These are phyloP conservation scores for Vanderwaltozyma polyspora DNA, from an alignment of 805 yeast species.

Conservation along the genomic window DNA sequence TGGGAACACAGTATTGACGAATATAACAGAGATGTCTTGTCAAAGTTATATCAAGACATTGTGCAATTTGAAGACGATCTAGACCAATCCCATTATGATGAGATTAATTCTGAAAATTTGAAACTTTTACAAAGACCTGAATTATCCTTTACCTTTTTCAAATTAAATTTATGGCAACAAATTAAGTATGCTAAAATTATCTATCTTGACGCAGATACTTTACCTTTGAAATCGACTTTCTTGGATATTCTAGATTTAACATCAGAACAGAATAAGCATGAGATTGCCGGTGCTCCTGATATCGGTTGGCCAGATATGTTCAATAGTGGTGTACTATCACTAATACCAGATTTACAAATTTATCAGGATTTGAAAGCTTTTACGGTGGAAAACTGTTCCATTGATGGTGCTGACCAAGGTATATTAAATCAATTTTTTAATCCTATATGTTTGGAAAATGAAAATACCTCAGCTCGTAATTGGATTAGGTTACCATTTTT, in stretches of 20 bases:
- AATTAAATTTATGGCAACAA: constrained; percentile 40
- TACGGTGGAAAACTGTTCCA: constrained; percentile 28
- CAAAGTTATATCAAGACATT: constrained; percentile 19
- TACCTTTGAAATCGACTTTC: constrained; percentile 30
- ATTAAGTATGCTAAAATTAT: constrained; percentile 35
- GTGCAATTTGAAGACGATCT: constrained; percentile 17
- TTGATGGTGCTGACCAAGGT: constrained; percentile 94
- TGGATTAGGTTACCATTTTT: constrained; percentile 74
- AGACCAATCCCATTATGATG: constrained; percentile 10
- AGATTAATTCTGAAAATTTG: constrained; percentile 20
- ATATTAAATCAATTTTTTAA: constrained; percentile 64
- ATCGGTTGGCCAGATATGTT: constrained; percentile 89
- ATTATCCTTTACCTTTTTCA: constrained; percentile 39
- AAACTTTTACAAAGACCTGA: constrained; percentile 39
- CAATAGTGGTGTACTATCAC: constrained; percentile 64
- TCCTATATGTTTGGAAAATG: constrained; percentile 10
- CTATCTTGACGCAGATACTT: constrained; percentile 56
- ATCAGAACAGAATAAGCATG: constrained; percentile 14
- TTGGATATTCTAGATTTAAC: constrained; percentile 16
- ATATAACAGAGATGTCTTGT: constrained; percentile 9
- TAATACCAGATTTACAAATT: constrained; percentile 39
- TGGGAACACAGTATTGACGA: constrained; percentile 11
- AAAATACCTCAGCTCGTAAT: constrained; percentile 1
- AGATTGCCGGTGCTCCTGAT: constrained; percentile 55
- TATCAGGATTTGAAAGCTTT: constrained; percentile 32